Base-by-base conservation (phyloP, 2,329 filamentous ascomycete species). In the Clonostachys chloroleuca region DNA sequence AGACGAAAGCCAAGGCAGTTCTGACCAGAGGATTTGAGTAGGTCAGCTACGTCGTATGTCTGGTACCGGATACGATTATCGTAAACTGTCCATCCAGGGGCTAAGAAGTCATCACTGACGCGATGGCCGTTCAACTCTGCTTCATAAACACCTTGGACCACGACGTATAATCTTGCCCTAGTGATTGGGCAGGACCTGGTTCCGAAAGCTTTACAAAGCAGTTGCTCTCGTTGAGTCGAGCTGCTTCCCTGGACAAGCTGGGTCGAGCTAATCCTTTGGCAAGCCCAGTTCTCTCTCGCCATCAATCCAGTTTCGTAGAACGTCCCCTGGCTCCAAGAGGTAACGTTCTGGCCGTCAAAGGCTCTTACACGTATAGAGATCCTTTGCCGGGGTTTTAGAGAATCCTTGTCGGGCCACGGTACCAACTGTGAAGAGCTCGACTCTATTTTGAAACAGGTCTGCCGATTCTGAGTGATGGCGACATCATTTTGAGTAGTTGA, bases 281-380 rank as follows among this genome's bases (percentile, higher is more conserved):
- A 14, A 14, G 12, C 20, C 24, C 24, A 44, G 20, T 44, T 18
- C 40, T 36, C 12, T 16, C 18, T 16, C 24, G 34, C 43, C 34
- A 44, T 16, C 16, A 44, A 18, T 12, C 14, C 40, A 14, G 17
- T 42, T 42, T 42, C 40, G 18, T 18, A 18, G 18, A 18, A 43
- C 33, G 30, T n/a, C 30, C 20, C n/a, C 13, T n/a, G 10, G 30
- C 14, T 34, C n/a, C 7, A 24, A n/a, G 24, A 34, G n/a, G 18
- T 35, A 7, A n/a, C 17, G 33, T 14, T n/a, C 30, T 44, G 7
- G n/a, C 42, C 17, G 14, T 42, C 63, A 34, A 51, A 49, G 3
- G 55, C 60, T 34, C 59, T 51, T 7, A 61, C 63, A 14, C 60
- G 52, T 5, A 68, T 54, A 20, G 39, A 47, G 7, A 56, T 59